Evolutionary conservation across 2,329 filamentous ascomycete species (phyloP).

Genomic region (Ophiocordyceps polyrhachis-furcata): DNA sequence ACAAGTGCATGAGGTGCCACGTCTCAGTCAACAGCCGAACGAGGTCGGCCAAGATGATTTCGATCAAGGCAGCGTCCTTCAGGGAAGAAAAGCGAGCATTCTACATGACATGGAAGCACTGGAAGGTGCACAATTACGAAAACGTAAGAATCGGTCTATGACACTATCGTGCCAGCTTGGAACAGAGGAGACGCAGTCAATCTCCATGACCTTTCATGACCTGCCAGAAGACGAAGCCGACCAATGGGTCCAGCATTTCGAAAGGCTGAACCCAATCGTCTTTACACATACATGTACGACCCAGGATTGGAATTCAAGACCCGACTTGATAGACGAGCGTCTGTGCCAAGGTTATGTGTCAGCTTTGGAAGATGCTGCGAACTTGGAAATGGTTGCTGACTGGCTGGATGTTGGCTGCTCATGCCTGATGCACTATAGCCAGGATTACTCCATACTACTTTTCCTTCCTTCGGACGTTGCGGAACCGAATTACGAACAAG

Average conservation of each 20-base stretch:
- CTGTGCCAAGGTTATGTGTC: slow-evolving; percentile 8
- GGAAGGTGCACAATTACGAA: neutral
- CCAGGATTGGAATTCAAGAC: slow-evolving; percentile 11
- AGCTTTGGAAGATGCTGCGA: slow-evolving; percentile 1
- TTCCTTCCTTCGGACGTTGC: slow-evolving; percentile 17
- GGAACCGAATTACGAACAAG: slow-evolving; percentile 5
- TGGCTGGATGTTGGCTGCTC: slow-evolving; percentile 17
- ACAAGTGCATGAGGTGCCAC: neutral
- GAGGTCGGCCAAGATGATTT: neutral
- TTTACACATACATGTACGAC: slow-evolving; percentile 18
- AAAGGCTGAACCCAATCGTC: slow-evolving; percentile 7
- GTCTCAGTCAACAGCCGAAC: neutral
- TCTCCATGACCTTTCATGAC: slow-evolving; percentile 4
- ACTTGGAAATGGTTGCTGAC: slow-evolving; percentile 12
- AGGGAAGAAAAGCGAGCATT: neutral
- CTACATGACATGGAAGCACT: neutral
- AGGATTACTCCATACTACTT: slow-evolving; percentile 19
- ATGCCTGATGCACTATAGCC: slow-evolving; percentile 15
- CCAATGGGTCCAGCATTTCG: slow-evolving; percentile 11
- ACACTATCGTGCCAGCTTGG: slow-evolving; percentile 3
- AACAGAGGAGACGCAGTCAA: neutral
- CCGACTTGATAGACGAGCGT: slow-evolving; percentile 3
- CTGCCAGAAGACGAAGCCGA: slow-evolving; percentile 3
- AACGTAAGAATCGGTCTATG: neutral
- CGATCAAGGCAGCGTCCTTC: neutral